Evolutionary conservation across 805 yeast species (phyloP), one percentile per base, ranked within the genome.

Genomic region (Isabelozyma rhagii): DNA sequence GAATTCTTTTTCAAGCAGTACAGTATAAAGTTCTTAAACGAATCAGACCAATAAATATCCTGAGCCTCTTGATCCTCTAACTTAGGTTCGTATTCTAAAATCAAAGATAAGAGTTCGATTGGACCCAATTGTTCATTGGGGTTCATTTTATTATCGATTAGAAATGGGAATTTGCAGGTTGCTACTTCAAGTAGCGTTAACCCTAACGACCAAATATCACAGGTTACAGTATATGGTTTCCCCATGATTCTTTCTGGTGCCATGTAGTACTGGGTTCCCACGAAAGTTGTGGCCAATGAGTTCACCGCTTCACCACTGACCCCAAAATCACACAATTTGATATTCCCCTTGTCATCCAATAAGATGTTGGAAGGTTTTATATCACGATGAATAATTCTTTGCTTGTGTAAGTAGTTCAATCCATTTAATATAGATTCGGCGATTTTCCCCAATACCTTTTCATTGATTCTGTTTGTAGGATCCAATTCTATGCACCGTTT

Each of bases 231-330:
- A 63, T 94, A 94, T 1, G 97, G 94, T 62, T 90, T 93, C 28
- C 97, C 97, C 72, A 89, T 89, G 46, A 94, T 93, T 58, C 99
- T 79, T 67, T 94, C 99, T 0, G 99, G 99, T 0, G 99, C 98
- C 99, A 94, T 94, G 67, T 94, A 94, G 64, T 89, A 93, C 9
- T 96, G 92, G 0, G 99, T 94, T 2, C 99, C 99, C 0, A 97
- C 94, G 63, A 92, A 94, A 0, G 99, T 94, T 1, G 97, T 89
- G 1, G 98, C 98, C 44, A 94, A 74, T 0, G 97, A 90, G 66
- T 94, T 87, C 31, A 93, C 97, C 15, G 94, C 97, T 62, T 90
- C 97, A 9, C 99, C 99, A 62, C 96, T 86, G 27, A 94, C 99
- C 17, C 99, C 99, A 72, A 94, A 94, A 70, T 94, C 99, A 70